Conservation (phyloP, 108 stramenopile species). For the Aurantiochytrium sp. region DNA sequence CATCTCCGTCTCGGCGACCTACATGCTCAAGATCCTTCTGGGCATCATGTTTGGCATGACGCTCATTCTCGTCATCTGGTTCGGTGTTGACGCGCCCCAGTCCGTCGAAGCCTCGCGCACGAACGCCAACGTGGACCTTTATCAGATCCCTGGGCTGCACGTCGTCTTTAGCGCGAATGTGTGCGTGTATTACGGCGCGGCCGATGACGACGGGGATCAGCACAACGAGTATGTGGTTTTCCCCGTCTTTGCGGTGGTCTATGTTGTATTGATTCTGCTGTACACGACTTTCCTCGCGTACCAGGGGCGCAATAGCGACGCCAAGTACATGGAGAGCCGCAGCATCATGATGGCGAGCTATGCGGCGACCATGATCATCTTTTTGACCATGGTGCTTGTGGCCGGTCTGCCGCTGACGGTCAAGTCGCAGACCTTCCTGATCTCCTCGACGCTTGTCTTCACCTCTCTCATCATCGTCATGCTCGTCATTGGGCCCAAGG, state of each 20-base stretch:
- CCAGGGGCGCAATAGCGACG: background rate
- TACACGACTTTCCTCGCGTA: background rate
- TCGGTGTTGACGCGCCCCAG: background rate
- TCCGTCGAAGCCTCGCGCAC: background rate
- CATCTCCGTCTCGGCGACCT: background rate
- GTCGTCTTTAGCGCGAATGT: background rate
- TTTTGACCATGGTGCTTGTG: background rate
- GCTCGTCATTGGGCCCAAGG: slow-evolving; percentile 8
- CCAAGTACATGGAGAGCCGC: slow-evolving; percentile 9
- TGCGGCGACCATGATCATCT: background rate
- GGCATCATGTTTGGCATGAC: background rate
- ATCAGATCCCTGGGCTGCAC: background rate
- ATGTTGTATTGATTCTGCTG: background rate
- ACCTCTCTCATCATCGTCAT: background rate
- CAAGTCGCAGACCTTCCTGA: slow-evolving; percentile 17
- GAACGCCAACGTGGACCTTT: background rate
- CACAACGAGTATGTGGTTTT: background rate
- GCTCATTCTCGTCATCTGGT: background rate
- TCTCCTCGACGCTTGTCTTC: background rate
- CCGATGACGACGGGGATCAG: background rate
- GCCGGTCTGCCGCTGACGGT: background rate
- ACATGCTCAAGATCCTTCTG: background rate
- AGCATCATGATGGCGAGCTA: slow-evolving; percentile 7
- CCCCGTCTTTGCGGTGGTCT: background rate
- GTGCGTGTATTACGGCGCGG: background rate